phyloP scores from a whole-genome alignment of 148 eudicot genomes.

The Nyssa sinensis region DNA sequence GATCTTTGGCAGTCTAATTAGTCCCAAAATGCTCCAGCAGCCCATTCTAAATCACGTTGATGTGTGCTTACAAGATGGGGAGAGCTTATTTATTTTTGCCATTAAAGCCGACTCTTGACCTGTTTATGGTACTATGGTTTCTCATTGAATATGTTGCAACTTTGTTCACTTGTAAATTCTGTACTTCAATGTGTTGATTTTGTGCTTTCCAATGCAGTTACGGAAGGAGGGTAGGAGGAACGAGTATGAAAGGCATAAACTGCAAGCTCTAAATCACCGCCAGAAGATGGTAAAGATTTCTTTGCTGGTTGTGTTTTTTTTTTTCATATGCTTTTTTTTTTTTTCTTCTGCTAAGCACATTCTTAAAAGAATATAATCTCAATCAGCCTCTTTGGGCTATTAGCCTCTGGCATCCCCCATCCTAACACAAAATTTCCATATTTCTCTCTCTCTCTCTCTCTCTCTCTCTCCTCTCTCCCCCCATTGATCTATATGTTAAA shows the following conservation, averaged over 20 bases:
- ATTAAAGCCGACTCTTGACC: not conserved
- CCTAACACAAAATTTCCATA: not conserved
- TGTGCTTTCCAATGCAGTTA: conserved; percentile 42
- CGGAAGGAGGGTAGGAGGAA: conserved; percentile 94
- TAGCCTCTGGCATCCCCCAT: not conserved
- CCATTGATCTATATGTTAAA: too few species aligned
- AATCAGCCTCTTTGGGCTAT: not conserved
- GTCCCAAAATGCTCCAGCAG: too few species aligned
- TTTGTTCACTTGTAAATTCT: not conserved
- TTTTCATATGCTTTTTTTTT: not conserved
- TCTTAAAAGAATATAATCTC: too few species aligned
- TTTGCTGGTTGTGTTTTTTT: conserved; percentile 1
- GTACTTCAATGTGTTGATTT: not conserved
- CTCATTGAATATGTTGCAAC: not conserved
- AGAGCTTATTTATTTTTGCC: conserved; percentile 1
- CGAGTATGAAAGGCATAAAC: conserved; percentile 96
- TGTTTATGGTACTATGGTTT: too few species aligned
- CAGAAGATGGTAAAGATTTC: conserved; percentile 76
- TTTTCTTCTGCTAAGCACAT: not conserved
- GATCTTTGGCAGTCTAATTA: too few species aligned
- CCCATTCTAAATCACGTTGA: too few species aligned
- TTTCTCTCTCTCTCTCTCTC: not conserved
- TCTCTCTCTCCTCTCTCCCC: conserved; percentile 9
- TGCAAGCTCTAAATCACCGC: conserved; percentile 94
- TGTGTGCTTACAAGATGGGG: too few species aligned